These are phyloP conservation scores for Akanthomyces muscarius DNA, from an alignment of 2,329 filamentous ascomycete species.

Conservation along the genomic window DNA sequence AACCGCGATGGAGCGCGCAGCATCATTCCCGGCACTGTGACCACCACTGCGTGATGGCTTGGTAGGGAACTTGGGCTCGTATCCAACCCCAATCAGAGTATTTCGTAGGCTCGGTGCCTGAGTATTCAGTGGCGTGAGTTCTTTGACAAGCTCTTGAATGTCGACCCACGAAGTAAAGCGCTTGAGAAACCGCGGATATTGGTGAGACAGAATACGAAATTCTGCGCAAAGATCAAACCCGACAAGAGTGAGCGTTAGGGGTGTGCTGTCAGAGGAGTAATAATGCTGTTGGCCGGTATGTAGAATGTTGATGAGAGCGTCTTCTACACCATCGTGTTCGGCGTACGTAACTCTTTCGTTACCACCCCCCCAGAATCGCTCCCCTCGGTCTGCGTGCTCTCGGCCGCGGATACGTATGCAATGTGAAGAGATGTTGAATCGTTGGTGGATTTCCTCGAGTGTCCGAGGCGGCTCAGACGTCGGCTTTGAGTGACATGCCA, in stretches of 20 bases:
- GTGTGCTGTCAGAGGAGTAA: background rate
- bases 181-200: constrained; percentile 5
- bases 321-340: constrained; percentile 9
- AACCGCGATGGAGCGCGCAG: background rate
- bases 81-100: constrained; percentile 10
- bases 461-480: constrained; percentile 3
- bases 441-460: background rate
- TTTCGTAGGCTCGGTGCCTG: constrained; percentile 9
- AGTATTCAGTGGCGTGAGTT: background rate
- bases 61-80: constrained; percentile 1
- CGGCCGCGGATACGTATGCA: background rate
- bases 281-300: background rate
- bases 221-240: constrained; percentile 10
- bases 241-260: constrained; percentile 4
- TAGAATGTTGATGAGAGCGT: constrained; percentile 6
- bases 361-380: constrained; percentile 9
- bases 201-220: constrained; percentile 5
- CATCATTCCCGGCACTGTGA: constrained; percentile 11
- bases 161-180: constrained; percentile 13
- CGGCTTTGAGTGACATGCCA: background rate
- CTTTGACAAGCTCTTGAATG: constrained; percentile 4
- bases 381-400: background rate
- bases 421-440: constrained; percentile 4
- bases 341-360: background rate
- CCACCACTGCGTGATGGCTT: background rate